Evolutionary conservation across 345 rosid genomes (phyloP).

Genomic region (Syzygium grande): DNA sequence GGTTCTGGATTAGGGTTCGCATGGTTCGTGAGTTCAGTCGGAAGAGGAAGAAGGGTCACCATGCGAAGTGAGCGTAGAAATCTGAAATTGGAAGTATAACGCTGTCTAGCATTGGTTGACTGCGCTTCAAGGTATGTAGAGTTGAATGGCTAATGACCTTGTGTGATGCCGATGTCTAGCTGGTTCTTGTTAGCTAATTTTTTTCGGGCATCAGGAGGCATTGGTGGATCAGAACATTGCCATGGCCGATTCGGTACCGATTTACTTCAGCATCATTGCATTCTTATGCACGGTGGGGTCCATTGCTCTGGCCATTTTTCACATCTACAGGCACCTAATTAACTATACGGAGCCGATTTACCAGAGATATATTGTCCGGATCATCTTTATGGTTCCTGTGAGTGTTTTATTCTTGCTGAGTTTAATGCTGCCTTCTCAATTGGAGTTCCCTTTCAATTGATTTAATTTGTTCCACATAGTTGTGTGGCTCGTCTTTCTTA

Average conservation of each 20-base stretch:
- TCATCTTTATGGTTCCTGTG: slow-evolving; percentile 96
- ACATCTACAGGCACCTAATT: slow-evolving; percentile 78
- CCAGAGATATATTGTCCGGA: slow-evolving; percentile 93
- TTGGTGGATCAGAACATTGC: neutral
- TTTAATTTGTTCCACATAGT: neutral
- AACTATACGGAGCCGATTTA: slow-evolving; percentile 93
- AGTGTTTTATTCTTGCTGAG: slow-evolving; percentile 10
- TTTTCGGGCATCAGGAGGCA: neutral
- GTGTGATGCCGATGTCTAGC: neutral
- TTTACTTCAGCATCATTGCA: slow-evolving; percentile 44
- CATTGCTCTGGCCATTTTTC: slow-evolving; percentile 58
- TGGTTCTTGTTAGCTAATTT: neutral
- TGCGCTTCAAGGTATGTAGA: neutral
- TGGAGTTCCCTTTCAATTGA: neutral
- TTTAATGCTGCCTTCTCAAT: neutral
- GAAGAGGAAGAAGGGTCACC: neutral
- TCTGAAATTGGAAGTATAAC: neutral
- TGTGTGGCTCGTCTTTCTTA: neutral
- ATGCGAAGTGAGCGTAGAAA: neutral
- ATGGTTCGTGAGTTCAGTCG: neutral
- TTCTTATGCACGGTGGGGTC: slow-evolving; percentile 70
- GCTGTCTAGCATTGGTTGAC: neutral
- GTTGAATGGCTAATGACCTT: neutral
- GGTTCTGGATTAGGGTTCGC: neutral
- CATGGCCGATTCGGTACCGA: slow-evolving; percentile 54